Percentiles rank a stretch among this genome's conserved stretches.
phyloP scores from a whole-genome alignment of 495 filamentous ascomycete species.

The Acidiella bohemica region DNA sequence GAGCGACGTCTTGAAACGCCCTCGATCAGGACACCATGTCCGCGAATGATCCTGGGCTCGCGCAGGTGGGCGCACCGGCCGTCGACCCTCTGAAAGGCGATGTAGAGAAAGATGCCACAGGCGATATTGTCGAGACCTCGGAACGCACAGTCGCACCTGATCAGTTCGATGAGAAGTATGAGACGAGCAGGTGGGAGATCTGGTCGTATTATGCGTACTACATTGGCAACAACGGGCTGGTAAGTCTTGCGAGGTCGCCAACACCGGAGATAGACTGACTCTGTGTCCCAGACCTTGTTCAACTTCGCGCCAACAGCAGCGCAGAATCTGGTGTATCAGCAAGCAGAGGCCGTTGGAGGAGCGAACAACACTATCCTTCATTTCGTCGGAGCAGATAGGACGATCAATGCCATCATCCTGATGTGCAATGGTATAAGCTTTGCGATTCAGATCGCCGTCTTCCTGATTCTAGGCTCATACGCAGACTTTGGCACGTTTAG shows the following conservation, averaged over 20 bases:
- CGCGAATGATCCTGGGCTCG: conserved; percentile 15
- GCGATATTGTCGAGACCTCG: conserved; percentile 16
- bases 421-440: conserved; percentile 51
- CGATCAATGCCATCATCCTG: conserved; percentile 48
- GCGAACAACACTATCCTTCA: conserved; percentile 34
- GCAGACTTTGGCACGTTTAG: conserved; percentile 50
- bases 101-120: conserved; percentile 12
- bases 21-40: too few species aligned
- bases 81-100: conserved; percentile 17
- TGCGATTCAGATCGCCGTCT: conserved; percentile 47
- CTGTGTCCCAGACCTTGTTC: too few species aligned
- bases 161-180: conserved; percentile 36
- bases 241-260: too few species aligned
- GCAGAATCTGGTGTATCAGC: conserved; percentile 48
- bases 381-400: conserved; percentile 39
- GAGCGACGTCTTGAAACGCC: too few species aligned
- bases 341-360: conserved; percentile 26
- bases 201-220: conserved; percentile 58
- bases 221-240: conserved; percentile 53
- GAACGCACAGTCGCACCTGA: conserved; percentile 33
- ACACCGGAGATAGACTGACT: too few species aligned
- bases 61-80: conserved; percentile 11
- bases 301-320: conserved; percentile 57
- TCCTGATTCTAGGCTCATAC: conserved; percentile 46
- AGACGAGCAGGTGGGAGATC: conserved; percentile 44